phyloP scores from a whole-genome alignment of 2,329 filamentous ascomycete species.

The Trichoderma brevicompactum region DNA sequence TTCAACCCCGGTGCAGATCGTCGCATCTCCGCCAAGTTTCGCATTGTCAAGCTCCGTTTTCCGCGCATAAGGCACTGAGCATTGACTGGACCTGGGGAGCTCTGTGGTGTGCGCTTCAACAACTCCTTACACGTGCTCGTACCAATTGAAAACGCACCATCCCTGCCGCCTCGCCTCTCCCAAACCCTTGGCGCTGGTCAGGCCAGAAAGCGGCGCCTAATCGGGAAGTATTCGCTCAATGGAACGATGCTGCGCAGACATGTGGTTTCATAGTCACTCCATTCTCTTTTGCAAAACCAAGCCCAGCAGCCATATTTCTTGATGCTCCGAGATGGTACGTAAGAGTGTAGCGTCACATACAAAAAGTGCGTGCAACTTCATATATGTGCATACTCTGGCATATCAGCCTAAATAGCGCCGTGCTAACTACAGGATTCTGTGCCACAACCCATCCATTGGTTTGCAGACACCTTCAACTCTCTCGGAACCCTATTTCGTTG shows the following conservation, averaged over 20 bases:
- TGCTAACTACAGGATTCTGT: neutral
- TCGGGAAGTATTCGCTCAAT: slow-evolving; percentile 9
- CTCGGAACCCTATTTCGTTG: neutral
- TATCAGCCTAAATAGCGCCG: slow-evolving; percentile 14
- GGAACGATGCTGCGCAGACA: slow-evolving; percentile 1
- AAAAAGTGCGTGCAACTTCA: neutral
- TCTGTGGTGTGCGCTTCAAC: neutral
- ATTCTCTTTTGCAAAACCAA: slow-evolving; percentile 1
- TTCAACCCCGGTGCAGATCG: neutral
- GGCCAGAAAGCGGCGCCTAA: slow-evolving; percentile 12
- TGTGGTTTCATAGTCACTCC: slow-evolving; percentile 15
- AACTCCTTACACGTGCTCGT: neutral
- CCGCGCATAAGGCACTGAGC: neutral
- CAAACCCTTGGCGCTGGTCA: slow-evolving; percentile 11
- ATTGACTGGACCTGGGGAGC: neutral
- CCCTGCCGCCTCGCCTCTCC: slow-evolving; percentile 1
- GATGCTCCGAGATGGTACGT: neutral
- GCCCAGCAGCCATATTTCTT: neutral
- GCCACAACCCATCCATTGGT: neutral
- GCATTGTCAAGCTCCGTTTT: neutral
- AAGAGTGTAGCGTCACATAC: neutral
- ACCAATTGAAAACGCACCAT: slow-evolving; percentile 12
- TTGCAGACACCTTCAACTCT: too few species aligned
- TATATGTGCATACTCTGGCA: neutral
- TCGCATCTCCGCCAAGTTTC: neutral